These are phyloP conservation scores for Biancaea sappan DNA, from an alignment of 306 rosid genomes.

Conservation along the genomic window DNA sequence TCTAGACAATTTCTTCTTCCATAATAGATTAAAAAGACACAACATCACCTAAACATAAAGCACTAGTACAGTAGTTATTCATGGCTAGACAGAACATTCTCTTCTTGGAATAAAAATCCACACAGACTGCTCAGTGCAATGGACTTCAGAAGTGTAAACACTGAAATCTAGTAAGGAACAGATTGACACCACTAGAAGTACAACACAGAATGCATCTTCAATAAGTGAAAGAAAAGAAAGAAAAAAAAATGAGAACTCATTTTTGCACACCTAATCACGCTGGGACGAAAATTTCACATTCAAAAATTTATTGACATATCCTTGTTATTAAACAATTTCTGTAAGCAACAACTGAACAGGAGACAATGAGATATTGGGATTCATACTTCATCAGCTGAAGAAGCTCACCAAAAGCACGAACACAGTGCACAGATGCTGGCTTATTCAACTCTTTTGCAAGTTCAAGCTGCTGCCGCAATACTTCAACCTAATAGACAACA, in stretches of 20 bases:
- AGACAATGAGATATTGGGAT: constrained; percentile 7
- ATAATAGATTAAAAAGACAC: neutral
- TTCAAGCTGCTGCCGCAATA: constrained; percentile 77
- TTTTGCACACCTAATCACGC: neutral
- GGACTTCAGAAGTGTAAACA: neutral
- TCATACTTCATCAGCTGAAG: constrained; percentile 81
- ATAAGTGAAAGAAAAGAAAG: neutral
- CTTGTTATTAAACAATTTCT: neutral
- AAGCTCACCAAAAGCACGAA: constrained; percentile 87
- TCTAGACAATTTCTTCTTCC: neutral
- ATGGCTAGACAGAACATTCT: neutral
- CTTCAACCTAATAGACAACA: constrained; percentile 58
- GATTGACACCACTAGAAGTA: neutral
- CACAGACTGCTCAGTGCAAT: neutral
- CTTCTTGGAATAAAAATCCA: neutral
- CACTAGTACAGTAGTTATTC: neutral
- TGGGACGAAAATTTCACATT: neutral
- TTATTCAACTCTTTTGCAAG: constrained; percentile 72
- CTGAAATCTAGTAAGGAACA: neutral
- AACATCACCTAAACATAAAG: constrained; percentile 1
- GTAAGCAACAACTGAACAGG: constrained; percentile 17
- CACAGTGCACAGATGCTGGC: constrained; percentile 90
- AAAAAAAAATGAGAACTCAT: neutral
- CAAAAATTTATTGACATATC: neutral
- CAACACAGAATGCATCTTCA: neutral